Conservation (phyloP, 352 stramenopile genomes). For the Phytophthora chlamydospora region DNA sequence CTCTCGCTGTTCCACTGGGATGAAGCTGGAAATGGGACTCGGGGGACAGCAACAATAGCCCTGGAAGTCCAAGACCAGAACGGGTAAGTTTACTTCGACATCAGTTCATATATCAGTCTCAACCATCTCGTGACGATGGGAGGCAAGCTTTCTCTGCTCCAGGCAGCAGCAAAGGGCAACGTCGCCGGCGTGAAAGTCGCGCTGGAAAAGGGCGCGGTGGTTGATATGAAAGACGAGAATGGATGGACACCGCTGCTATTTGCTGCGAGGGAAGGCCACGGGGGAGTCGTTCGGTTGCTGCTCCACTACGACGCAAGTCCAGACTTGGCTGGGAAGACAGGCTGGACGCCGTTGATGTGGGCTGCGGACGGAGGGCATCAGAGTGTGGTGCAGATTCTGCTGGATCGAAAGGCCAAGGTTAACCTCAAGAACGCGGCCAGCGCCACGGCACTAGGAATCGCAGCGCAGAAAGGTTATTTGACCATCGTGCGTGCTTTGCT, state of each 20-base stretch:
- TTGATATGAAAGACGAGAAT: conserved; percentile 11
- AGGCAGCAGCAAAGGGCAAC: too few species aligned
- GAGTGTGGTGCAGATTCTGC: not conserved
- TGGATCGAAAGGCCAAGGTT: not conserved
- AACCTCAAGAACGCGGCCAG: not conserved
- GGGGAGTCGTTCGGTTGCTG: conserved; percentile 1
- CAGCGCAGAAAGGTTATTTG: not conserved
- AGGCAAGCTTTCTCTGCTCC: too few species aligned
- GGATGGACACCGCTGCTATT: conserved; percentile 8
- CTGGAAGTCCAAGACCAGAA: too few species aligned
- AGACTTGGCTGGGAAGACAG: conserved; percentile 8
- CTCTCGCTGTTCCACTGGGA: too few species aligned
- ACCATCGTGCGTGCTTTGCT: not conserved
- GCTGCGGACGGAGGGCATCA: conserved; percentile 4
- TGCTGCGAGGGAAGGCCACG: conserved; percentile 1
- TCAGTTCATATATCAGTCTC: too few species aligned
- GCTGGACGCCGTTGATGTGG: conserved; percentile 13
- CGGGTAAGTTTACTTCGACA: too few species aligned
- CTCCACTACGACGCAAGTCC: conserved; percentile 10
- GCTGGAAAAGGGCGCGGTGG: not conserved
- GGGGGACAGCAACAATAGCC: too few species aligned
- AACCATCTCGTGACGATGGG: too few species aligned
- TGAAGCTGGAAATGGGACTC: too few species aligned
- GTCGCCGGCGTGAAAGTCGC: conserved; percentile 4
- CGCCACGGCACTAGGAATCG: not conserved